These are phyloP conservation scores for Kregervanrija fluxuum DNA, from an alignment of 805 yeast genomes.

Conservation along the genomic window DNA sequence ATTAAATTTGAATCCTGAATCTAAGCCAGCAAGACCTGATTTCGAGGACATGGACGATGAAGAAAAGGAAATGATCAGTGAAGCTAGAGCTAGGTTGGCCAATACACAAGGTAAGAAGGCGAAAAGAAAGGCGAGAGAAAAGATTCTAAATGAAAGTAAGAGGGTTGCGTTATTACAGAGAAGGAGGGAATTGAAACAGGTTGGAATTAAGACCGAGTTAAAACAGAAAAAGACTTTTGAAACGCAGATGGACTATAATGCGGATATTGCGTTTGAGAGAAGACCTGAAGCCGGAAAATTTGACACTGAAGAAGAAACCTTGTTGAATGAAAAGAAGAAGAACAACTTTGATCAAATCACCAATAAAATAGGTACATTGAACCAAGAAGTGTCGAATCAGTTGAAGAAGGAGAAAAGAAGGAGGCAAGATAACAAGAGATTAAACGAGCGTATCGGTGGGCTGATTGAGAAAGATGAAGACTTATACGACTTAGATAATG, in stretches of 20 bases:
- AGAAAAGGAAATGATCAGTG: constrained; percentile 88
- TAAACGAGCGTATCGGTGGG: constrained; percentile 1
- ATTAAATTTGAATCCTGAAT: constrained; percentile 65
- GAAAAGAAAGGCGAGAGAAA: constrained; percentile 78
- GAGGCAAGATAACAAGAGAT: constrained; percentile 5
- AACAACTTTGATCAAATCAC: constrained; percentile 38
- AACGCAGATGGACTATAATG: constrained; percentile 72
- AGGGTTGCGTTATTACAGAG: constrained; percentile 71
- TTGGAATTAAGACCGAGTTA: constrained; percentile 53
- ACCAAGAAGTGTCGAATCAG: constrained; percentile 30
- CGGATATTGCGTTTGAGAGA: constrained; percentile 75
- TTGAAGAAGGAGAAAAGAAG: constrained; percentile 11
- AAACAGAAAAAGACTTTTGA: constrained; percentile 46
- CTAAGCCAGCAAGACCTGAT: constrained; percentile 77
- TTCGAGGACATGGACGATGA: constrained; percentile 76
- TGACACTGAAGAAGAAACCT: constrained; percentile 56
- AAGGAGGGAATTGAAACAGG: constrained; percentile 73
- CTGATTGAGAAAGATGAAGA: neutral
- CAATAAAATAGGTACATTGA: constrained; percentile 36
- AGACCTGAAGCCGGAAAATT: constrained; percentile 61
- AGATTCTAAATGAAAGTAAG: constrained; percentile 71
- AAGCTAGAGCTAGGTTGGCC: constrained; percentile 85
- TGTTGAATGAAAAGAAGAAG: constrained; percentile 31
- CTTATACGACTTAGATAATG: neutral
- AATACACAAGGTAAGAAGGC: constrained; percentile 95